These are phyloP conservation scores for Colletotrichum gigasporum DNA, from an alignment of 2,329 filamentous ascomycete species.

Conservation along the genomic window DNA sequence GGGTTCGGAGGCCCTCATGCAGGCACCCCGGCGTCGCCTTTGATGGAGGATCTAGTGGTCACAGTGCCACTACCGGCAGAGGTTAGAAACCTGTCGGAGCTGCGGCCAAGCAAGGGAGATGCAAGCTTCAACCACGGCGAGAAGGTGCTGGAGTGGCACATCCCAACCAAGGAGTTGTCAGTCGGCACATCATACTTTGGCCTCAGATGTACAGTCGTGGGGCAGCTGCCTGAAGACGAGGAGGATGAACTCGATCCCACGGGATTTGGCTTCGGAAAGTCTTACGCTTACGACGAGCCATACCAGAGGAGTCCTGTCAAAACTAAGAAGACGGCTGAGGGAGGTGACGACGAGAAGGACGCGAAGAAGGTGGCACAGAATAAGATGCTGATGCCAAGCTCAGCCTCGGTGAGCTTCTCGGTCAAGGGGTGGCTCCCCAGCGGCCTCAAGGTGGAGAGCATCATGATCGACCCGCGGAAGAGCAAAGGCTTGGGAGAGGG, in stretches of 20 bases:
- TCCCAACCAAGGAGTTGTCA: slow-evolving; percentile 80
- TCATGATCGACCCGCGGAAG: slow-evolving; percentile 77
- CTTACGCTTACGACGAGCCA: slow-evolving; percentile 64
- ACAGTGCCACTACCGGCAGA: slow-evolving; percentile 80
- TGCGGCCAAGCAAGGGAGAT: slow-evolving; percentile 84
- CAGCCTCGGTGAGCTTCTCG: slow-evolving; percentile 76
- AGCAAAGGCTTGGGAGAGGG: slow-evolving; percentile 87
- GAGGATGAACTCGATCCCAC: slow-evolving; percentile 59
- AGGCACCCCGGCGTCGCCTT: slow-evolving; percentile 66
- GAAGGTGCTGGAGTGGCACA: slow-evolving; percentile 80
- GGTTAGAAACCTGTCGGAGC: slow-evolving; percentile 85
- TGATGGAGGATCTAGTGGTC: slow-evolving; percentile 80
- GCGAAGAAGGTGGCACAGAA: slow-evolving; percentile 71
- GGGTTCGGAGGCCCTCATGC: slow-evolving; percentile 57
- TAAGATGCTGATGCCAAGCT: slow-evolving; percentile 82
- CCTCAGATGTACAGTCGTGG: slow-evolving; percentile 83
- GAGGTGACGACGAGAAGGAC: slow-evolving; percentile 56
- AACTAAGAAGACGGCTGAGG: slow-evolving; percentile 40
- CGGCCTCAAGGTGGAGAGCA: slow-evolving; percentile 73
- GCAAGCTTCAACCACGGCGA: slow-evolving; percentile 82
- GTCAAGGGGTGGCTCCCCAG: slow-evolving; percentile 76
- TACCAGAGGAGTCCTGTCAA: slow-evolving; percentile 59
- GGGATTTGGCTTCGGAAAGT: slow-evolving; percentile 60
- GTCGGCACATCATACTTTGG: slow-evolving; percentile 74
- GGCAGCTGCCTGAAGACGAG: slow-evolving; percentile 63